phyloP scores from a whole-genome alignment of 345 rosid species.

The Eucalyptus victrix region DNA sequence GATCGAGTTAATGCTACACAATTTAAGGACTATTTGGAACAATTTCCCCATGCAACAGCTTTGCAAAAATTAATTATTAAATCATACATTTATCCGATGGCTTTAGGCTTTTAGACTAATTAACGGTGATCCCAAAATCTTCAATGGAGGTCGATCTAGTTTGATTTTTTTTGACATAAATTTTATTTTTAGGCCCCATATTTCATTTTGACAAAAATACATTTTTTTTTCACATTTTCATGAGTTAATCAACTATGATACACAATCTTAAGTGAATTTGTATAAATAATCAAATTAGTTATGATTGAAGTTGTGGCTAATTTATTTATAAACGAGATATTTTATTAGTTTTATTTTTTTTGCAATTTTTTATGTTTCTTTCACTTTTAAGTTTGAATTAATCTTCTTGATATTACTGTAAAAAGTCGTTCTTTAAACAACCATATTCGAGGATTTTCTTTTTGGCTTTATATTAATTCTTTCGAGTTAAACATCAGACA shows the following conservation, averaged over 20 bases:
- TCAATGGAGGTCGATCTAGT: background rate
- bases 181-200: background rate
- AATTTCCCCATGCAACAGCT: background rate
- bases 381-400: background rate
- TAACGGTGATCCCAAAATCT: accelerated
- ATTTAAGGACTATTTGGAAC: background rate
- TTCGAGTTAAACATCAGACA: background rate
- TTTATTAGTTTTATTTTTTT: too few relatives aligned
- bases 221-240: background rate
- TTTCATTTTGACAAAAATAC: background rate
- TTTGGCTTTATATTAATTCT: background rate
- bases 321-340: background rate
- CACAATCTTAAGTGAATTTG: background rate
- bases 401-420: background rate
- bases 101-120: background rate
- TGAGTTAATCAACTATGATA: background rate
- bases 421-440: too few relatives aligned
- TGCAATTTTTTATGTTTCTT: background rate
- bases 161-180: background rate
- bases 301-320: background rate
- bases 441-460: background rate
- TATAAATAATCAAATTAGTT: background rate
- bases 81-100: too few relatives aligned
- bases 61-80: too few relatives aligned
- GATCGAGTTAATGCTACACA: background rate